Percentiles rank a stretch among this genome's conserved stretches.
These are phyloP conservation scores for Flueggea neowawraea DNA, from an alignment of 441 rosid genomes.

Conservation along the genomic window DNA sequence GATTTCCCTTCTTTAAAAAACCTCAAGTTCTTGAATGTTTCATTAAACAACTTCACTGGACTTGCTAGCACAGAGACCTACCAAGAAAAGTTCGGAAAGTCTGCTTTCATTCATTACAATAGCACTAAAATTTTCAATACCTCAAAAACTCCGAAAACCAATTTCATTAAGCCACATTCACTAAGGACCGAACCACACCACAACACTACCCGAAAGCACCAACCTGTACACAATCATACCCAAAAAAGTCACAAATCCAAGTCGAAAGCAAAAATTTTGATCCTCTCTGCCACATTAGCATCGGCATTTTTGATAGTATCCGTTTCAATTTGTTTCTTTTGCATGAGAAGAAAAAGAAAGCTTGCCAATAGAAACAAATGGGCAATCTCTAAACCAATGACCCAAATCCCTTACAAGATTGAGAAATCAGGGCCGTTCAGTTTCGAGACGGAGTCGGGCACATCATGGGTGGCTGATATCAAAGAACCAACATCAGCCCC, in stretches of 20 bases:
- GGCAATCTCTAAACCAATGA: conserved; percentile 77
- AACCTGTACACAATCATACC: conserved; percentile 7
- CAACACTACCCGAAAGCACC: conserved; percentile 14
- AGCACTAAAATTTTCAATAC: conserved; percentile 29
- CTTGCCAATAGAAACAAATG: conserved; percentile 50
- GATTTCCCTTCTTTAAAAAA: conserved; percentile 62
- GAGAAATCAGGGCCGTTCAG: conserved; percentile 90
- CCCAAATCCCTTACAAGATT: conserved; percentile 55
- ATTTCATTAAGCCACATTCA: conserved; percentile 14
- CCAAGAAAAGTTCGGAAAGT: conserved; percentile 57
- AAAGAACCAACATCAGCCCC: conserved; percentile 79
- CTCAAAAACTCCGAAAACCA: conserved; percentile 27
- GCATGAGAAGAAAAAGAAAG: conserved; percentile 33
- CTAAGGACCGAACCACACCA: conserved; percentile 6
- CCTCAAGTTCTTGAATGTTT: conserved; percentile 58
- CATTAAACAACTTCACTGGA: conserved; percentile 65
- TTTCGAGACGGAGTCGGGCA: conserved; percentile 78
- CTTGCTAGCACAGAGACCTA: conserved; percentile 27
- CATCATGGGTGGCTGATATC: conserved; percentile 91
- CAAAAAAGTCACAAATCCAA: conserved; percentile 22
- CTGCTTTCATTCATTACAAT: conserved; percentile 63
- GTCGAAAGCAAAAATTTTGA: conserved; percentile 25
- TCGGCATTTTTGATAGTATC: conserved; percentile 40
- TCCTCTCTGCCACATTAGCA: conserved; percentile 39
- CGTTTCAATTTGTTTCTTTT: conserved; percentile 17